Base-by-base conservation (phyloP, 2,329 filamentous ascomycete genomes). In the Dothistroma pini region DNA sequence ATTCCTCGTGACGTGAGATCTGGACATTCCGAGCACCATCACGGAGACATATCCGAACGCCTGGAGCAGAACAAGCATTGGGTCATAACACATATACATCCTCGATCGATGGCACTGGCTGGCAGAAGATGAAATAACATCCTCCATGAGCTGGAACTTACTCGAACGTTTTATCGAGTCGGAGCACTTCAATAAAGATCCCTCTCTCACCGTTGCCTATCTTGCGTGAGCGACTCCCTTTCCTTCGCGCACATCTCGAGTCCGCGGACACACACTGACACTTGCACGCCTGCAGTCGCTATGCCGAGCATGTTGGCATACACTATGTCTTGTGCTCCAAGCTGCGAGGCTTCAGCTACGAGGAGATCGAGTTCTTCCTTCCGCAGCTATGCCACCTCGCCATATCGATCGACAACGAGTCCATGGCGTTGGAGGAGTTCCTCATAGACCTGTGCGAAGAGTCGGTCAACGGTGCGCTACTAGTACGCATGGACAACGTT, bases 341-440 rank as follows among this genome's bases (percentile, higher is more conserved):
- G 84, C 83, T 95, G 74, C 89, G 91, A 74, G 89, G 91, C 77
- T 95, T 95, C 74, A 89, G 89, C 66, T 95, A 93, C 79, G 89
- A 92, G 80, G 90, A 95, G 78, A 93, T 95, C 75, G 91, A 95
- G 78, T 95, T 95, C 86, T 95, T 93, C 81, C 84, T 95, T 54
- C 90, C 90, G 64, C 75, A 91, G 80, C 81, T 95, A 81, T 95
- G 90, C 75, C 91, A 95, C 79, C 86, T 95, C 66, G 87, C 93
- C 78, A 89, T 95, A 72, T 93, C 89, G 77, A 85, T 93, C 75
- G 87, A 93, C 80, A 95, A 93, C 77, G 91, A 95, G 81, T 93
- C 90, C 68, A 93, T 95, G 89, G 90, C 91, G 54, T 77, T 95
- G 76, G 91, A 95, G 78, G 90, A 95, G 78, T 95, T 93, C 74